A percentile compares a stretch with the other conserved stretches of the same genome.
These are phyloP conservation scores for Sclerotinia minor DNA, from an alignment of 2,329 filamentous ascomycete species.

Conservation along the genomic window DNA sequence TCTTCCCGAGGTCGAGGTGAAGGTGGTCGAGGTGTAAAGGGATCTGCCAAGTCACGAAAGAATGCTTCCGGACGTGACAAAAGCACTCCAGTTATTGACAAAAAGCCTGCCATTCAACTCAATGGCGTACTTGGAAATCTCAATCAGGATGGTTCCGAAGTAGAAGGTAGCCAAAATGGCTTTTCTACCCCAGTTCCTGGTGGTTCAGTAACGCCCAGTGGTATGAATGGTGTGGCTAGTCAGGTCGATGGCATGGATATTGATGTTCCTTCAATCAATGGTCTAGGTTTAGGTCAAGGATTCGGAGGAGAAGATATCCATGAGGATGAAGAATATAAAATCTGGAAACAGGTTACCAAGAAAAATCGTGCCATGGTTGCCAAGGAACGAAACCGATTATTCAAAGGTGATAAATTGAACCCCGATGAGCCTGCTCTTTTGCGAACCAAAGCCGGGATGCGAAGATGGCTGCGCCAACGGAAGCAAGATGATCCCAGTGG, in stretches of 20 bases:
- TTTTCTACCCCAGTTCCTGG: conserved; percentile 79
- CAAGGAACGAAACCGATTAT: conserved; percentile 81
- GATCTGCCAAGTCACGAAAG: conserved; percentile 66
- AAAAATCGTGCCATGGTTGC: conserved; percentile 86
- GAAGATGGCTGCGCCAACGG: conserved; percentile 78
- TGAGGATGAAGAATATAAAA: conserved; percentile 92
- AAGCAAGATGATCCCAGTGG: conserved; percentile 61
- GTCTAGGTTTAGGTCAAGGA: conserved; percentile 62
- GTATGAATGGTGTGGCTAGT: conserved; percentile 68
- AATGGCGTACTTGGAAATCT: conserved; percentile 61
- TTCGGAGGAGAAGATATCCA: conserved; percentile 73
- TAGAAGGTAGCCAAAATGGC: conserved; percentile 78
- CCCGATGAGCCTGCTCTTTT: conserved; percentile 83
- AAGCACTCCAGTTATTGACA: conserved; percentile 73
- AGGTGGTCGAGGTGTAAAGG: conserved; percentile 59
- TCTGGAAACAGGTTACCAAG: conserved; percentile 99
- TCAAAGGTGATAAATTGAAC: conserved; percentile 82
- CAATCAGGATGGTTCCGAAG: conserved; percentile 72
- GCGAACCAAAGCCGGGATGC: conserved; percentile 83
- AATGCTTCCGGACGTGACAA: conserved; percentile 73
- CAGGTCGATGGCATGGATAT: conserved; percentile 86
- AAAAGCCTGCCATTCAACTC: conserved; percentile 70
- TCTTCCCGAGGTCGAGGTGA: conserved; percentile 90
- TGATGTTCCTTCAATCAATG: conserved; percentile 71
- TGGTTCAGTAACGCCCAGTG: conserved; percentile 73